Evolutionary conservation across 2,329 filamentous ascomycete species (phyloP), one percentile per base, ranked within the genome.

Genomic region (Alternaria sp.): DNA sequence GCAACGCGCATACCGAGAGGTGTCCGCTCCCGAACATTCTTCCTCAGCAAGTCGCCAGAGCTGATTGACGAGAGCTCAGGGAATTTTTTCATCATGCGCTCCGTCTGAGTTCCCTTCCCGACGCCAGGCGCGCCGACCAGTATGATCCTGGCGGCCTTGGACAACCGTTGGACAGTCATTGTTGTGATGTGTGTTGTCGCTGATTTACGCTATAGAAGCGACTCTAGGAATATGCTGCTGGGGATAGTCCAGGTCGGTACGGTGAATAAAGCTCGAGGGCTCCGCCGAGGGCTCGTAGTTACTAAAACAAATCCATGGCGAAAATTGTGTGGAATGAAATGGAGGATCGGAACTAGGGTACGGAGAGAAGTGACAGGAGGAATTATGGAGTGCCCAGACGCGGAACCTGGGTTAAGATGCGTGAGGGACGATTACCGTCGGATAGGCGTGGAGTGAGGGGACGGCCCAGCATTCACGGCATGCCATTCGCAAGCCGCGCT

Each of bases 51-150:
- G 80, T 99, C 95, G 65, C 96, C 96, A 5, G 96, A 97, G 81
- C 93, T 97, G 80, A 99, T 95, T 18, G 94, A 90, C 57, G 93
- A 91, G 50, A 99, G 85, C 76, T 97, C 92, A 4, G 94, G 93
- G 78, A 96, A 99, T 70, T 92, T 89, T 71, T 90, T 85, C 71
- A 98, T 89, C 66, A 99, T 85, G 65, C 96, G 89, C 80, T 97
- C 92, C 55, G 93, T 93, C 84, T 99, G 96, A 4, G 96, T 99
- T 67, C 95, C 96, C 81, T 99, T 99, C 67, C 96, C 96, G 61
- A 97, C 96, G 62, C 94, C 94, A n/a, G 96, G 96, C 56, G 95
- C 94, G 73, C 96, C 96, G 73, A 99, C 89, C 71, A 99, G 89
- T 77, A 99, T 98, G 68, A 98, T 90, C 67, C 96, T 92, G 58